Evolutionary conservation across 2,329 filamentous ascomycete genomes (phyloP).

Genomic region (Colletotrichum trifolii): DNA sequence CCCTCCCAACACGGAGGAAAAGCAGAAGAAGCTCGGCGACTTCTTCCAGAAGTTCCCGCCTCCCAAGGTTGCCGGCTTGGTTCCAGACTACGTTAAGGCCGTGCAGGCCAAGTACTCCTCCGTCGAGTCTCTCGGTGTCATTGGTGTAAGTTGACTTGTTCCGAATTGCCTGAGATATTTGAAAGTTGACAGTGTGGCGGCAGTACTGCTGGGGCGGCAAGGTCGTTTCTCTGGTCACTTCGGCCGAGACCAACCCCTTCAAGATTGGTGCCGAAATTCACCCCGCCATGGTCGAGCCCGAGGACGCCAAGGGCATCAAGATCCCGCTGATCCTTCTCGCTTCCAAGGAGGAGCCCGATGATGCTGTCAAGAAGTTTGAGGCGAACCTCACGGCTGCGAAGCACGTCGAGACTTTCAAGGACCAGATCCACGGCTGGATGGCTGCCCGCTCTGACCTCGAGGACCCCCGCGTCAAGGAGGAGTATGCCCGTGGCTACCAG

Average conservation of each 20-base stretch:
- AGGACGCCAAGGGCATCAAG: constrained; percentile 69
- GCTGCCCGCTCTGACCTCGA: constrained; percentile 71
- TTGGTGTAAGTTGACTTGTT: constrained; percentile 61
- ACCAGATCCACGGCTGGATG: constrained; percentile 82
- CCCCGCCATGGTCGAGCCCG: constrained; percentile 72
- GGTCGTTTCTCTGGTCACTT: constrained; percentile 64
- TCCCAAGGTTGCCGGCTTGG: constrained; percentile 57
- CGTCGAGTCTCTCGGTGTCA: constrained; percentile 68
- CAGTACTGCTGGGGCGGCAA: constrained; percentile 79
- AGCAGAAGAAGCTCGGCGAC: constrained; percentile 65
- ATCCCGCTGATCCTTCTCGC: constrained; percentile 73
- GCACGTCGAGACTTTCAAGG: constrained; percentile 72
- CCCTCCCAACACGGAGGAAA: constrained; percentile 73
- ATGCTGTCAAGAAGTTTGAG: constrained; percentile 67
- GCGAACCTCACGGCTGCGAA: constrained; percentile 64
- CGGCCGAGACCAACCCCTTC: constrained; percentile 65
- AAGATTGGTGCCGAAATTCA: constrained; percentile 63
- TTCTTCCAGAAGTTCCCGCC: constrained; percentile 68
- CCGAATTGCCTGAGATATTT: not conserved
- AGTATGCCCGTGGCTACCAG: constrained; percentile 72
- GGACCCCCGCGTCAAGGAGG: constrained; percentile 66
- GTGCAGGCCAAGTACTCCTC: constrained; percentile 62
- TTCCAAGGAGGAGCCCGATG: constrained; percentile 70
- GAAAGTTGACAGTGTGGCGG: not conserved
- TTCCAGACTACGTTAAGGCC: constrained; percentile 67